phyloP scores from a whole-genome alignment of 140 eudicot genomes.

The Bidens hawaiensis region DNA sequence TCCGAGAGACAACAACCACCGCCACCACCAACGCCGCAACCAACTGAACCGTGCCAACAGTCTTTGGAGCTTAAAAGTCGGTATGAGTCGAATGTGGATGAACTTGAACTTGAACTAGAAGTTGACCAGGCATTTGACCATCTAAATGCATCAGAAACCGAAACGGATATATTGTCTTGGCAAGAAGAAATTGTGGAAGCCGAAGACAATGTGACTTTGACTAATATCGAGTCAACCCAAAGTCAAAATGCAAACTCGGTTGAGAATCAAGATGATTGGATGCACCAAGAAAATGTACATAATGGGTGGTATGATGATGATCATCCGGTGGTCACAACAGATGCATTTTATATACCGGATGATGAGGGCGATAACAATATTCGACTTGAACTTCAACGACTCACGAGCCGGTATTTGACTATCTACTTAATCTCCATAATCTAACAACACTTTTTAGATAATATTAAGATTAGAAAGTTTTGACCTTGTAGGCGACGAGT shows the following conservation, averaged over 20 bases:
- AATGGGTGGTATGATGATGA: conserved; percentile 35
- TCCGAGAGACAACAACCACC: background rate
- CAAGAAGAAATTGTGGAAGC: conserved; percentile 22
- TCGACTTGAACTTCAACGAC: conserved; percentile 61
- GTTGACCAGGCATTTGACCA: conserved; percentile 22
- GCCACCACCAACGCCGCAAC: conserved; percentile 8
- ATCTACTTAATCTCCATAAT: background rate
- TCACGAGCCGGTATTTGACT: conserved; percentile 54
- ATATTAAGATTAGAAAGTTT: background rate
- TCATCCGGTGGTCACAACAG: conserved; percentile 32
- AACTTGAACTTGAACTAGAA: conserved; percentile 22
- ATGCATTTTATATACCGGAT: conserved; percentile 40
- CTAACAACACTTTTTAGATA: background rate
- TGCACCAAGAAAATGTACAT: conserved; percentile 29
- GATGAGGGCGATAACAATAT: conserved; percentile 28
- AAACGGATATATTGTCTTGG: conserved; percentile 15
- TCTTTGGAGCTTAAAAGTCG: conserved; percentile 10
- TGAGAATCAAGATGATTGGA: conserved; percentile 31
- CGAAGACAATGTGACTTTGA: conserved; percentile 24
- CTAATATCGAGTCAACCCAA: background rate
- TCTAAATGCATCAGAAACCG: conserved; percentile 24
- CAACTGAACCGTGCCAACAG: conserved; percentile 11
- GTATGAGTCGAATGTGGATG: conserved; percentile 21
- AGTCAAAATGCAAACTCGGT: conserved; percentile 26
- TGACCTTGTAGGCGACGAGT: conserved; percentile 66